Evolutionary conservation across 1,284 basidiomycete genomes (phyloP).

Genomic region (Pyrrhoderma lamaoense): DNA sequence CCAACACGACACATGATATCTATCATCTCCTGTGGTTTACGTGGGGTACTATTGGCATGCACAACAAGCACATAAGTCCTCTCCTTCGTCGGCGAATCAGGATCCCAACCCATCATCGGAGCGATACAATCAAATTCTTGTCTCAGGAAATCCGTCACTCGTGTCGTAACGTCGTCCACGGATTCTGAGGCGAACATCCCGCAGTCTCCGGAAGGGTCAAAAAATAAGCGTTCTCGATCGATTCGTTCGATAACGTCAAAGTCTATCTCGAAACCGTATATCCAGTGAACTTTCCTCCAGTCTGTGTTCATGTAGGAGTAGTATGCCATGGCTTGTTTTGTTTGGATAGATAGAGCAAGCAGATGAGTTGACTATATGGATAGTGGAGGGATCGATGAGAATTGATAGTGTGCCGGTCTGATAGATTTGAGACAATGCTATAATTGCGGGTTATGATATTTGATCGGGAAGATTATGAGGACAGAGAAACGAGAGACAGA

Average conservation of each 20-base stretch:
- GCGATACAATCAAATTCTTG: slow-evolving; percentile 6
- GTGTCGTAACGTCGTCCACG: neutral
- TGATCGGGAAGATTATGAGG: no score
- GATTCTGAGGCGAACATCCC: neutral
- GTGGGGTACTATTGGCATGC: slow-evolving; percentile 1
- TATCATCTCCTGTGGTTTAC: neutral
- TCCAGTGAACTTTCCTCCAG: slow-evolving; percentile 4
- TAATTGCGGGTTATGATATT: no score
- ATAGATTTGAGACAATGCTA: no score
- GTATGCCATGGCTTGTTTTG: neutral
- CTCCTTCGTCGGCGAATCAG: slow-evolving; percentile 7
- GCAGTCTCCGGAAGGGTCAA: neutral
- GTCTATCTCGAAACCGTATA: slow-evolving; percentile 8
- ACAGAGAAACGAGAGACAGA: no score
- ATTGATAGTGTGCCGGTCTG: no score
- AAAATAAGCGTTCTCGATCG: neutral
- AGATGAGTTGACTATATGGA: no score
- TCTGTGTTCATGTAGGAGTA: slow-evolving; percentile 2
- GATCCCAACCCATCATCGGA: slow-evolving; percentile 8
- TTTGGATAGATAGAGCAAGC: no score
- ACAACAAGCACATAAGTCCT: slow-evolving; percentile 2
- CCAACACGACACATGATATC: neutral
- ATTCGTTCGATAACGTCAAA: slow-evolving; percentile 1
- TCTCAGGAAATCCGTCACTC: slow-evolving; percentile 1
- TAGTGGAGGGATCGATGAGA: no score